These are phyloP conservation scores for Guillardia theta DNA, from an alignment of 78 protist species.

Conservation along the genomic window DNA sequence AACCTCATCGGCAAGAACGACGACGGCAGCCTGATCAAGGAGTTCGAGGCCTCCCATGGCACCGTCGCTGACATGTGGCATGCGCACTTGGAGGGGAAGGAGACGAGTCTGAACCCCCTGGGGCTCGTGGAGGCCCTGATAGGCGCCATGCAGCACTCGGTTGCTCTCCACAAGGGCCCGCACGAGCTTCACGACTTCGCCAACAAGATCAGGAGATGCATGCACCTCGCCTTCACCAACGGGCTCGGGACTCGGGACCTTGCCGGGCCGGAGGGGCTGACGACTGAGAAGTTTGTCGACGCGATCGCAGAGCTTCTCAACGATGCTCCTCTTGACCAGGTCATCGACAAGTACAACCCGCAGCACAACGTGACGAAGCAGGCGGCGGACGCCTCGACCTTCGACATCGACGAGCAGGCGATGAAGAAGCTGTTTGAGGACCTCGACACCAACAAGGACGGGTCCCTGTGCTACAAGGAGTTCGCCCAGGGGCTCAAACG, in stretches of 20 bases:
- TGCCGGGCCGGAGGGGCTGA: slow-evolving; percentile 52
- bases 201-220: not conserved
- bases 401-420: not conserved
- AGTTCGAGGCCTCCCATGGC: slow-evolving; percentile 70
- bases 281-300: slow-evolving; percentile 62
- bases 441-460: not conserved
- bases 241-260: slow-evolving; percentile 58
- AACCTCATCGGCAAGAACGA: slow-evolving; percentile 55
- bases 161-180: not conserved
- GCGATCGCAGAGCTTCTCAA: not conserved
- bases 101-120: slow-evolving; percentile 63
- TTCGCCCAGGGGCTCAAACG: not conserved
- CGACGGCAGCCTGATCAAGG: slow-evolving; percentile 58
- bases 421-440: not conserved
- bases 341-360: not conserved
- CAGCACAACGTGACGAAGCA: too few relatives aligned
- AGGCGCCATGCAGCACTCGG: slow-evolving; percentile 45
- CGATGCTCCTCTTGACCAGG: not conserved
- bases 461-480: not conserved
- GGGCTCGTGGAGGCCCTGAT: slow-evolving; percentile 64
- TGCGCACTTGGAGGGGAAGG: slow-evolving; percentile 33
- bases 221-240: not conserved
- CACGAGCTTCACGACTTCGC: not conserved
- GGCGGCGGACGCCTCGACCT: not conserved
- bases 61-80: slow-evolving; percentile 1